Conservation (phyloP, 1,139 yeast genomes). For the Blastobotrys raffinosifermentans region DNA sequence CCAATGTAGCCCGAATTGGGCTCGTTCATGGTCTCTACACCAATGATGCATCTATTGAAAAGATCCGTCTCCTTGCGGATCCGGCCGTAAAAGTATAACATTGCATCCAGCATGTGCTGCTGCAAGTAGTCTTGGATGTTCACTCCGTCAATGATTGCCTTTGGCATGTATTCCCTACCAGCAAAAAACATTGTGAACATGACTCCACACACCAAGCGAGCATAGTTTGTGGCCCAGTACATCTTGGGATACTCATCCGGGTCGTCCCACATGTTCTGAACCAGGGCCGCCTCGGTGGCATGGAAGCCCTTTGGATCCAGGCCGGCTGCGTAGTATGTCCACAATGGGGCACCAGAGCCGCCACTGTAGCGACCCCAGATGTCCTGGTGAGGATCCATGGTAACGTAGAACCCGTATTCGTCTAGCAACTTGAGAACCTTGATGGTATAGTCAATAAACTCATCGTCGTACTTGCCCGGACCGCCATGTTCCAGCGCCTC, state of each 20-base stretch:
- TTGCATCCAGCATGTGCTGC: slow-evolving; percentile 49
- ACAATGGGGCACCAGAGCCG: slow-evolving; percentile 94
- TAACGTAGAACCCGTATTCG: slow-evolving; percentile 66
- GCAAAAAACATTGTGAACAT: slow-evolving; percentile 86
- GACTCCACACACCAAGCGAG: slow-evolving; percentile 64
- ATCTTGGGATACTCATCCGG: slow-evolving; percentile 62
- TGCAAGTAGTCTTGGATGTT: slow-evolving; percentile 76
- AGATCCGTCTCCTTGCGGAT: slow-evolving; percentile 50
- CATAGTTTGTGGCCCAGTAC: slow-evolving; percentile 92
- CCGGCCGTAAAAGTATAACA: slow-evolving; percentile 46
- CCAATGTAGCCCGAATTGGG: slow-evolving; percentile 42
- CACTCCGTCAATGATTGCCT: slow-evolving; percentile 55
- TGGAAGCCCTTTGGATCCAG: slow-evolving; percentile 67
- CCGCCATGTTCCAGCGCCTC: slow-evolving; percentile 89
- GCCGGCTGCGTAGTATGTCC: slow-evolving; percentile 97
- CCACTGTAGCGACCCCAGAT: slow-evolving; percentile 89
- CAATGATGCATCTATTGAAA: slow-evolving; percentile 49
- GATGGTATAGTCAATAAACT: slow-evolving; percentile 64
- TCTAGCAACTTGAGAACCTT: slow-evolving; percentile 54
- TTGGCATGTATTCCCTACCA: slow-evolving; percentile 65
- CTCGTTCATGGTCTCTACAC: slow-evolving; percentile 78
- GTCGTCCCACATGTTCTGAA: slow-evolving; percentile 51
- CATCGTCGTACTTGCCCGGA: slow-evolving; percentile 78
- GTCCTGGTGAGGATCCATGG: slow-evolving; percentile 89
- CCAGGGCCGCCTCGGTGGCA: slow-evolving; percentile 63